Evolutionary conservation across 192 early-diverging fungal species (phyloP), one percentile per base, ranked within the genome.

Genomic region (Lobulomyces angularis): DNA sequence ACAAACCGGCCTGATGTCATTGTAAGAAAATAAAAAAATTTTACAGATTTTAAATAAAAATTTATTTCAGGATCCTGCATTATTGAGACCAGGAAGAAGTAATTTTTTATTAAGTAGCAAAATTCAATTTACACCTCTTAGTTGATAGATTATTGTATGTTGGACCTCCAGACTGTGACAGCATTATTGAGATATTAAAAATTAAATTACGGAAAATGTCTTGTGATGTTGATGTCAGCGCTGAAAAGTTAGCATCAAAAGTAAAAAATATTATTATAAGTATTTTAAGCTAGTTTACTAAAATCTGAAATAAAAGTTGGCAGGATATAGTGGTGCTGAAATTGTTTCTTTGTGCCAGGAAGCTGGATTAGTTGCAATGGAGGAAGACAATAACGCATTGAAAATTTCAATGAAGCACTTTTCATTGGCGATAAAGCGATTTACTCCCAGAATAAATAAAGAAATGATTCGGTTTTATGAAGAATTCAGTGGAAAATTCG

Each of bases 1-100:
- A 97, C 94, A 0, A 97, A 97, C 57, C 80, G 94, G 12, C 94
- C 94, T 0, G 94, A 97, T 58, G 85, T 94, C 36, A 82, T 98
- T 32, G 80, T 79, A 50, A 21, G 64, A 50, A 16, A 24, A 7
- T 14, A n/a, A 4, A 23, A 5, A 8, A 36, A 28, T 20, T 26
- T 0, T 8, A 2, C 41, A 5, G 2, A 12, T 8, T 30, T 16
- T 2, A 9, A 18, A 9, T 9, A 14, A 2, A 5, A n/a, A n/a
- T n/a, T 27, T 26, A 24, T 35, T 11, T 11, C 44, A 82, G 83
- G 94, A 98, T 42, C 68, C 74, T 20, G 95, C 86, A 1, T 59
- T 98, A 18, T 61, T 98, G 42, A 69, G 95, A 25, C 95, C 95
- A 3, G 95, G 90, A 5, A 69, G 95, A 11, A 89, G n/a, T n/a